Evolutionary conservation across 371 early-diverging fungal species (phyloP), one percentile per base, ranked within the genome.

Genomic region (Mucor mucedo): DNA sequence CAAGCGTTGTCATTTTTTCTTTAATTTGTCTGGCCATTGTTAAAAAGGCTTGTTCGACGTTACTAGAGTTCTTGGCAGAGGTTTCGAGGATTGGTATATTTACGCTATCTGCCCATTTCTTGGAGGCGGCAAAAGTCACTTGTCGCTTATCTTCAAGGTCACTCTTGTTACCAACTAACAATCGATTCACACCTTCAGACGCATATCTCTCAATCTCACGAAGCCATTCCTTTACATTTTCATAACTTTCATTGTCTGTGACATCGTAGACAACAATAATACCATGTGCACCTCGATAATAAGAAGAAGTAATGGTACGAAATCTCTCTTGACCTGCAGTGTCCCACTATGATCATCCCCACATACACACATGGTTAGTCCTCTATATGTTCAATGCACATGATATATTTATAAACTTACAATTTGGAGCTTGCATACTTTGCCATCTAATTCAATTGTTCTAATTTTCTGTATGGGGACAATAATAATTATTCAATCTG

Each of bases 251-350:
- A 72, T 91, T 89, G 76, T 98, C 96, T 10, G 97, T 95, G 59
- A 97, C 94, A 84, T 99, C 99, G 86, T 98, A 99, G 14, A 98
- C 98, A 33, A 99, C 85, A 62, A 99, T 86, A 69, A 99, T 97
- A n/a, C 99, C 99, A 75, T 99, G 97, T 5, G 99, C 99, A 16
- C 98, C 99, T 54, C 98, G 89, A 71, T 99, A 99, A 78, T 99
- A 99, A 35, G 95, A 94, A 4, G 96, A 95, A 16, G 99, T 99
- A 52, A 99, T 87, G 0, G 99, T 98, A 60, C 99, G 84, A 80
- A 99, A 99, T 39, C 99, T 88, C 76, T 99, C 99, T 80, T 99
- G 99, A n/a, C 99, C 99, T 7, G 99, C 99, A 1, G 99, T 99
- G 79, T 99, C 99, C 99, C 98, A 99, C 80, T 79, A 72, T 14